Percentiles rank a stretch among this genome's conserved stretches.
These are phyloP conservation scores for Hymenoscyphus repandus DNA, from an alignment of 2,329 filamentous ascomycete species.

Conservation along the genomic window DNA sequence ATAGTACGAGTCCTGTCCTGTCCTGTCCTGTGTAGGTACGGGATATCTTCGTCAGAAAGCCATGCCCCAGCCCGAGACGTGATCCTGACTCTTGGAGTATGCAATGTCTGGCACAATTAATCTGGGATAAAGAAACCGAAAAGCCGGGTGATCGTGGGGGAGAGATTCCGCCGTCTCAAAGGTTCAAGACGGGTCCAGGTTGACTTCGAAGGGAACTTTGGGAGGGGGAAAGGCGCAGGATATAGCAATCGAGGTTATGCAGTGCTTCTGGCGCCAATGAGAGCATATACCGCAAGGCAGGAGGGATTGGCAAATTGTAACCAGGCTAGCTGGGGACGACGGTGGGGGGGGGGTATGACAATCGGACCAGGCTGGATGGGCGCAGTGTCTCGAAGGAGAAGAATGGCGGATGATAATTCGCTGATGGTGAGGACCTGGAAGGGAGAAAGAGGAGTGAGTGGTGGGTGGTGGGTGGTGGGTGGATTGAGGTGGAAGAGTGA, in stretches of 20 bases:
- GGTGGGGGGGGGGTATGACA: no score
- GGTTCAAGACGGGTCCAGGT: not conserved
- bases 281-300: not conserved
- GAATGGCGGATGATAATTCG: no score
- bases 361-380: no score
- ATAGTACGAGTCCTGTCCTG: no score
- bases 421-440: no score
- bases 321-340: not conserved
- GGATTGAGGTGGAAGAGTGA: no score
- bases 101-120: not conserved
- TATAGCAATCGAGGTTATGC: not conserved
- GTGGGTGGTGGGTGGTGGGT: no score
- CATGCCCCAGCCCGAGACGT: not conserved
- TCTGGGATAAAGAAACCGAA: not conserved
- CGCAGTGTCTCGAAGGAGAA: no score
- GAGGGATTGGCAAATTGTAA: not conserved
- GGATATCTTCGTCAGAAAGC: not conserved
- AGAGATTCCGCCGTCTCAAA: not conserved
- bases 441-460: no score
- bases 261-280: not conserved
- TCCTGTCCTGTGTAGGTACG: no score
- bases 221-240: not conserved
- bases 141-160: not conserved
- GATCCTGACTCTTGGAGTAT: not conserved
- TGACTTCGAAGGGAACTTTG: not conserved